Conservation (phyloP, 73 alveolate species). For the Uronychia binucleata region DNA sequence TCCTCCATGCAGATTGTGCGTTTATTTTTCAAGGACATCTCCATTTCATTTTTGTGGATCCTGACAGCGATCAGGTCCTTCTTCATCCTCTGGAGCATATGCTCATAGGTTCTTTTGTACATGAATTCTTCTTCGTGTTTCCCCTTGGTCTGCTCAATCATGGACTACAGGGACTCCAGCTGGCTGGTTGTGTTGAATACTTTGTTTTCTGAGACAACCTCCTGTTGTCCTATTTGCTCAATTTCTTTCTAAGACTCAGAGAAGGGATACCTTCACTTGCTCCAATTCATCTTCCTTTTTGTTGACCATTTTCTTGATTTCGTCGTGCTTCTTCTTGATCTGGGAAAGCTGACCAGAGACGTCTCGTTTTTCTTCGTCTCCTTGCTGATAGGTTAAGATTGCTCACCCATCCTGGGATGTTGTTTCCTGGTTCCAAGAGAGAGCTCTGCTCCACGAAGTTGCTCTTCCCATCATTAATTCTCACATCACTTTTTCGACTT, state of each 20-base stretch:
- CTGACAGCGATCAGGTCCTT: slow-evolving; percentile 69
- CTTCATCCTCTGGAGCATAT: slow-evolving; percentile 79
- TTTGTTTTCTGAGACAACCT: slow-evolving; percentile 37
- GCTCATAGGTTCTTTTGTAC: slow-evolving; percentile 62
- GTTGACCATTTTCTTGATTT: too few relatives aligned
- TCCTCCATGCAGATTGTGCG: slow-evolving; percentile 41
- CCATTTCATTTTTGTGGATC: slow-evolving; percentile 33
- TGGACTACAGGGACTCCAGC: slow-evolving; percentile 46
- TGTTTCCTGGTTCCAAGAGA: slow-evolving; percentile 59
- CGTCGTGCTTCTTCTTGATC: slow-evolving; percentile 63
- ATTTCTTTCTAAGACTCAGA: too few relatives aligned
- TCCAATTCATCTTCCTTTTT: too few relatives aligned
- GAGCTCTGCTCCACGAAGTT: slow-evolving; percentile 53
- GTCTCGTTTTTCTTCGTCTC: slow-evolving; percentile 56
- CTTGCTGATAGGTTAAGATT: slow-evolving; percentile 38
- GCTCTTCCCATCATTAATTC: slow-evolving; percentile 52
- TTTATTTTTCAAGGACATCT: slow-evolving; percentile 45
- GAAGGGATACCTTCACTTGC: too few relatives aligned
- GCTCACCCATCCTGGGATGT: slow-evolving; percentile 6
- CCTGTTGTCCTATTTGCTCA: slow-evolving; percentile 41
- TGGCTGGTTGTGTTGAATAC: slow-evolving; percentile 31
- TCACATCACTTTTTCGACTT: not conserved
- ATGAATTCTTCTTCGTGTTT: slow-evolving; percentile 69
- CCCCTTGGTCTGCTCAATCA: slow-evolving; percentile 51
- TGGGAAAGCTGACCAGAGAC: slow-evolving; percentile 54